Evolutionary conservation across 2,329 filamentous ascomycete genomes (phyloP), one percentile per base, ranked within the genome.

Genomic region (Fusarium sulawesiense): DNA sequence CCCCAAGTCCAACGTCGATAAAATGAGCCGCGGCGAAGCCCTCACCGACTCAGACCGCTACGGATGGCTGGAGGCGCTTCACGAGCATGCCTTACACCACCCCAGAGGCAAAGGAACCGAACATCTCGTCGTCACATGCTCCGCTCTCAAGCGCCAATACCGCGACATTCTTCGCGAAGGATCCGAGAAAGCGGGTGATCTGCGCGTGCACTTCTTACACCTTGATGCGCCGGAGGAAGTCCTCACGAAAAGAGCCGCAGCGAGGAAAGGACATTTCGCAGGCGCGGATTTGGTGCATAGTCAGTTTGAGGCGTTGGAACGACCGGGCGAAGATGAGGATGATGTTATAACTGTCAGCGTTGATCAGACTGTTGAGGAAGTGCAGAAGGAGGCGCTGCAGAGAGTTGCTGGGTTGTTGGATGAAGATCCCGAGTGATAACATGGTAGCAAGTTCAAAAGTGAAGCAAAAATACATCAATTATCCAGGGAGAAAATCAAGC

Each of bases 61-160:
- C 4, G 55, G 51, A 7, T 69, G 66, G 66, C 34, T 69, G 0
- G 21, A 69, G 11, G 66, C 66, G 0, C 41, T 69, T 0, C 48
- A 51, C 1, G 66, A 69, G 29, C 66, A 69, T 5, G 66, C 66
- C 2, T 20, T 30, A 0, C 49, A 66, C 3, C 66, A 69, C 7
- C 66, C 66, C 8, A 66, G 51, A 25, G 66, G 66, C 1, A 53
- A 51, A 14, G 66, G 66, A 5, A 57, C 66, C 4, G 65, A 69
- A 12, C 65, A 69, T 20, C 60, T 69, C 3, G 66, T 69, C 12
- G 65, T 69, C 0, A 69, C 66, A 13, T 69, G 65, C 16, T 69
- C 66, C n/a, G 66, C 66, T 3, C 49, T 69, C 0, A 69, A 69
- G 16, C 65, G 65, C 0, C 51, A 66, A 6, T 69, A 69, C 18